These are phyloP conservation scores for Amanita rubescens DNA, from an alignment of 768 basidiomycete species.

Conservation along the genomic window DNA sequence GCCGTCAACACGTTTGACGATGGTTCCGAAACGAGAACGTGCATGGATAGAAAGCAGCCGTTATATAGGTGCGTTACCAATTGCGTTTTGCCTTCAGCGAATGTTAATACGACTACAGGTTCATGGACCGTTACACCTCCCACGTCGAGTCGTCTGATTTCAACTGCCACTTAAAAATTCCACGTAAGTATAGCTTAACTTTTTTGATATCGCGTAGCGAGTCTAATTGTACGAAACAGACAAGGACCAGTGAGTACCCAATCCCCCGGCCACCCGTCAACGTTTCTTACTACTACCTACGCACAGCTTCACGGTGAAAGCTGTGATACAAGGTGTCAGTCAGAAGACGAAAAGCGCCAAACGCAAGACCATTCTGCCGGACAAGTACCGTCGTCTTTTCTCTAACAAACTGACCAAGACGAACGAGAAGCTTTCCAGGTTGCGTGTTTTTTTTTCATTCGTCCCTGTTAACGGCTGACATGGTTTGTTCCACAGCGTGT, in stretches of 20 bases:
- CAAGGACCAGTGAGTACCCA: slow-evolving; percentile 28
- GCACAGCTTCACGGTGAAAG: slow-evolving; percentile 40
- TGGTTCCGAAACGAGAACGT: slow-evolving; percentile 57
- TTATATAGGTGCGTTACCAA: slow-evolving; percentile 51
- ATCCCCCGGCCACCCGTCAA: slow-evolving; percentile 11
- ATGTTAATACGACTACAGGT: too few species aligned
- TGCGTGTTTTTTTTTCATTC: slow-evolving; percentile 9
- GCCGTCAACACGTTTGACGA: slow-evolving; percentile 49
- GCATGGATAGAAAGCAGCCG: slow-evolving; percentile 79
- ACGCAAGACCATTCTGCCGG: slow-evolving; percentile 35
- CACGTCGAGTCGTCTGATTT: background rate
- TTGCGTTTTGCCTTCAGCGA: too few species aligned
- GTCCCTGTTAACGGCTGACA: background rate
- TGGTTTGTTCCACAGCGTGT: slow-evolving; percentile 45
- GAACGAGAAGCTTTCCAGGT: slow-evolving; percentile 74
- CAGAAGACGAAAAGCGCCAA: slow-evolving; percentile 10
- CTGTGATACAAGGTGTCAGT: slow-evolving; percentile 40
- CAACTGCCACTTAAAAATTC: slow-evolving; percentile 34
- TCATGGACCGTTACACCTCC: slow-evolving; percentile 37
- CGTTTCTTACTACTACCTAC: background rate
- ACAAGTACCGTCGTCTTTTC: slow-evolving; percentile 50
- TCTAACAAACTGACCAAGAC: slow-evolving; percentile 55
- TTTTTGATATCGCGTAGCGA: slow-evolving; percentile 17
- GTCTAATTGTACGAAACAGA: slow-evolving; percentile 24
- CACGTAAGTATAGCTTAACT: slow-evolving; percentile 32